Evolutionary conservation across 106 monocot genomes (phyloP).

Genomic region (Chionographis japonica): DNA sequence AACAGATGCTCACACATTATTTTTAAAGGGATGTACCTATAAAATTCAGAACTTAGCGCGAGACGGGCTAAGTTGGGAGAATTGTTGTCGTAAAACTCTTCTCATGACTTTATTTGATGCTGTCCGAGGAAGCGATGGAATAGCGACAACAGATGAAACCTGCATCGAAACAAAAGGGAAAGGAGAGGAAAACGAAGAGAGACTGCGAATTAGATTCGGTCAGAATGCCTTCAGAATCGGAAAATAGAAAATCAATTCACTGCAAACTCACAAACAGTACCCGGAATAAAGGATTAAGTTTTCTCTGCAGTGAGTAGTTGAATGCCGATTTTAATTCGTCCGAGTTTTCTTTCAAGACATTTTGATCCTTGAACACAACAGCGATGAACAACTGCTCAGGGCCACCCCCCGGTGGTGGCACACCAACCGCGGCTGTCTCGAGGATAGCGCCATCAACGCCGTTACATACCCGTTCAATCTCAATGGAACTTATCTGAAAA

Average conservation of each 20-base stretch:
- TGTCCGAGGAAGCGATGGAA: constrained; percentile 83
- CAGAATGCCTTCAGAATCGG: neutral
- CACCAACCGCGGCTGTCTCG: constrained; percentile 89
- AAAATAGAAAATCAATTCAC: neutral
- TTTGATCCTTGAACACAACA: constrained; percentile 69
- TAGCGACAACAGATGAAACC: constrained; percentile 64
- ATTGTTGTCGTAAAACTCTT: constrained; percentile 73
- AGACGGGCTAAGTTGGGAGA: constrained; percentile 20
- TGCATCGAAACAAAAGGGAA: constrained; percentile 16
- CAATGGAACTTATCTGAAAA: constrained; percentile 80
- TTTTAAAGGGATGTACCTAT: neutral
- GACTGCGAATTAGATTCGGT: too few species aligned
- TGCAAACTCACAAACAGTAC: constrained; percentile 18
- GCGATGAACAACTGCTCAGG: constrained; percentile 79
- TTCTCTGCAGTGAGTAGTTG: constrained; percentile 75
- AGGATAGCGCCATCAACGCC: constrained; percentile 55
- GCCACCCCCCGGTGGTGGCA: constrained; percentile 80
- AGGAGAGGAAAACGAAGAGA: too few species aligned
- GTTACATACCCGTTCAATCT: constrained; percentile 87
- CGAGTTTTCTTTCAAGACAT: constrained; percentile 18
- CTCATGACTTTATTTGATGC: constrained; percentile 97
- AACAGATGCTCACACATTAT: too few species aligned
- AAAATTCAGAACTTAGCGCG: constrained; percentile 40
- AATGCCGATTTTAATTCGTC: constrained; percentile 55
- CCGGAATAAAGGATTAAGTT: constrained; percentile 85